Conservation (phyloP, 768 basidiomycete genomes). For the Suillus subaureus region DNA sequence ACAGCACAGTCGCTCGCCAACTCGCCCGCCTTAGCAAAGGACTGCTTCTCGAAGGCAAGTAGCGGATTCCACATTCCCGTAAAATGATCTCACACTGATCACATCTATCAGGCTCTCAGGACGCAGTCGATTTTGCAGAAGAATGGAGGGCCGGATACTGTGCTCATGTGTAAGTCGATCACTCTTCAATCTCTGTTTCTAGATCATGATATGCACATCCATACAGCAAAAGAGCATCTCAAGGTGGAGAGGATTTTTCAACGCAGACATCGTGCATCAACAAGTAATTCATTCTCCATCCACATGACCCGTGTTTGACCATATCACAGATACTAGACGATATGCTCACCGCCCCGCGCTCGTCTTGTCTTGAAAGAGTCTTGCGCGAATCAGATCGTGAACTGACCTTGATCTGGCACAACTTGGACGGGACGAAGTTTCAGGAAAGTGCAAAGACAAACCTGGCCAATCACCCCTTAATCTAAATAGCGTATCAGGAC, state of each 20-base stretch:
- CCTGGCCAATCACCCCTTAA: not conserved
- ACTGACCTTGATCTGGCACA: slow-evolving; percentile 60
- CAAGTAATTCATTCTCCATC: slow-evolving; percentile 36
- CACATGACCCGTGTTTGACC: not conserved
- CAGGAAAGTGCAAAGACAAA: not conserved
- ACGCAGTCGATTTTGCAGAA: slow-evolving; percentile 44
- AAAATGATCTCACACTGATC: not conserved
- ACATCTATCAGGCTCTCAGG: slow-evolving; percentile 18
- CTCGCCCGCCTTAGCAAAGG: slow-evolving; percentile 19
- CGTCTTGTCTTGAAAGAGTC: slow-evolving; percentile 46
- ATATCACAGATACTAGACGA: slow-evolving; percentile 52
- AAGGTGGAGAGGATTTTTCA: slow-evolving; percentile 17
- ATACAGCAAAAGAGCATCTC: too few relatives aligned
- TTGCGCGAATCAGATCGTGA: slow-evolving; percentile 48
- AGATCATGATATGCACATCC: too few relatives aligned
- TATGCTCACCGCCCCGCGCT: slow-evolving; percentile 51
- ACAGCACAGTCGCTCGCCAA: slow-evolving; percentile 24
- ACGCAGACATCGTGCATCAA: slow-evolving; percentile 58
- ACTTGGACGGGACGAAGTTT: slow-evolving; percentile 9
- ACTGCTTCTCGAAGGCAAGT: slow-evolving; percentile 18
- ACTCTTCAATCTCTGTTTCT: too few relatives aligned
- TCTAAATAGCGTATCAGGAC: slow-evolving; percentile 67
- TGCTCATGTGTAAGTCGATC: too few relatives aligned
- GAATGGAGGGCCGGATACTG: slow-evolving; percentile 59
- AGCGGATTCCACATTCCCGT: not conserved